Conservation (phyloP, 345 rosid species). For the Erodium maritimum region DNA sequence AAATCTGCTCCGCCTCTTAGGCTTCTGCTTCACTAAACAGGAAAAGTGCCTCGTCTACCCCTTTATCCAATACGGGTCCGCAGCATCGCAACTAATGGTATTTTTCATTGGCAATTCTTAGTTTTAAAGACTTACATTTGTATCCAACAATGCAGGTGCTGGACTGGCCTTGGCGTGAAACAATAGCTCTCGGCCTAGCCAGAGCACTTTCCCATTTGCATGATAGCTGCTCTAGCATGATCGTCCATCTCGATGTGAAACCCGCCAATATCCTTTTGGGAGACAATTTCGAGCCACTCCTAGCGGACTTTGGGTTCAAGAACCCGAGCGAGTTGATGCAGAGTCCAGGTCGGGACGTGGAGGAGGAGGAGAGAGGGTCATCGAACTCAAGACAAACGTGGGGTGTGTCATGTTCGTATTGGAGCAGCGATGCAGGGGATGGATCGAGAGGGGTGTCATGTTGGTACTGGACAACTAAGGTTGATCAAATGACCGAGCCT, state of each 20-base stretch:
- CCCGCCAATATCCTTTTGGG: neutral
- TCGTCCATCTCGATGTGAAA: conserved; percentile 6
- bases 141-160: neutral
- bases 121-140: no score
- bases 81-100: neutral
- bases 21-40: neutral
- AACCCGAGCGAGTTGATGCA: no score
- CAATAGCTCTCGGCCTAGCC: conserved; percentile 4
- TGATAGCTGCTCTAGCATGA: neutral
- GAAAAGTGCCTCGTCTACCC: conserved; percentile 7
- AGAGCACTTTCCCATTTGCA: conserved; percentile 9
- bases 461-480: no score
- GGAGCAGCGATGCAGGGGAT: no score
- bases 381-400: no score
- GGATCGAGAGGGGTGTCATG: no score
- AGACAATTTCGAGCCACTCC: conserved; percentile 6
- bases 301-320: conserved; percentile 4
- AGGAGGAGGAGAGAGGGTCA: neutral
- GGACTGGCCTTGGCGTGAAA: neutral
- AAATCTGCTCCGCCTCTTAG: conserved; percentile 2
- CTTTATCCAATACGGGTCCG: neutral
- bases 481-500: no score
- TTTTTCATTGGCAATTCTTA: no score
- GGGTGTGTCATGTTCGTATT: no score
- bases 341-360: no score